These are phyloP conservation scores for Peronospora destructor DNA, from an alignment of 352 stramenopile species.

Conservation along the genomic window DNA sequence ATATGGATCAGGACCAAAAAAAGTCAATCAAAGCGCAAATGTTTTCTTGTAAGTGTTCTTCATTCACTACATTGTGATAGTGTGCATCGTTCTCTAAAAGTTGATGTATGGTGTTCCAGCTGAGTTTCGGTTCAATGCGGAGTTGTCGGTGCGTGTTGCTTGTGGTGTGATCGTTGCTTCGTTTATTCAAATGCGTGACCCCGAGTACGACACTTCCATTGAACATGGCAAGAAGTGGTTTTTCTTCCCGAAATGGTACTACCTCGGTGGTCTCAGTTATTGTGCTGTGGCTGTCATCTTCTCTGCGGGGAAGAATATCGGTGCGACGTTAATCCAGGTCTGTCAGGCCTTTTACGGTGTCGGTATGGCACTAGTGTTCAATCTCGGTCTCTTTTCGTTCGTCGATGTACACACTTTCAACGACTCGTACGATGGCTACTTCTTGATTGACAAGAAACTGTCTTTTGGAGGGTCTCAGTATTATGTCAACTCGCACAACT, in stretches of 20 bases:
- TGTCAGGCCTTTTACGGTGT: conserved; percentile 73
- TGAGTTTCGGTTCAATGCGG: conserved; percentile 59
- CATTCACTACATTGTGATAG: not conserved
- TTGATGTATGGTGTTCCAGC: conserved; percentile 21
- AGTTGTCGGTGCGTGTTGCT: conserved; percentile 62
- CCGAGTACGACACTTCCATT: conserved; percentile 34
- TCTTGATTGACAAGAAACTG: conserved; percentile 26
- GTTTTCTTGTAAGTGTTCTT: conserved; percentile 41
- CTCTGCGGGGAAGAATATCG: conserved; percentile 64
- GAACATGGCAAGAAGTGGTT: conserved; percentile 60
- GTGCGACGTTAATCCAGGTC: conserved; percentile 55
- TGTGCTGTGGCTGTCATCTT: conserved; percentile 73
- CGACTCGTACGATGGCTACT: conserved; percentile 40
- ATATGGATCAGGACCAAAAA: conserved; percentile 51
- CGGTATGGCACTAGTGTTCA: conserved; percentile 75
- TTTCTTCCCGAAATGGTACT: conserved; percentile 60
- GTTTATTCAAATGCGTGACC: conserved; percentile 54
- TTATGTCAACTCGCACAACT: conserved; percentile 68
- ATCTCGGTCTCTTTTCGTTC: conserved; percentile 56
- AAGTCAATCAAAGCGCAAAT: conserved; percentile 44
- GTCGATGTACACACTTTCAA: conserved; percentile 41
- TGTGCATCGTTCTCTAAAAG: not conserved
- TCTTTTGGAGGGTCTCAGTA: conserved; percentile 53
- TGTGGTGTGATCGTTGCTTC: conserved; percentile 64
- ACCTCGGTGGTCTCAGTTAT: conserved; percentile 59